A percentile compares a stretch with the other conserved stretches of the same genome.
These are phyloP conservation scores for Pichia norvegensis DNA, from an alignment of 1,139 yeast genomes.

Conservation along the genomic window DNA sequence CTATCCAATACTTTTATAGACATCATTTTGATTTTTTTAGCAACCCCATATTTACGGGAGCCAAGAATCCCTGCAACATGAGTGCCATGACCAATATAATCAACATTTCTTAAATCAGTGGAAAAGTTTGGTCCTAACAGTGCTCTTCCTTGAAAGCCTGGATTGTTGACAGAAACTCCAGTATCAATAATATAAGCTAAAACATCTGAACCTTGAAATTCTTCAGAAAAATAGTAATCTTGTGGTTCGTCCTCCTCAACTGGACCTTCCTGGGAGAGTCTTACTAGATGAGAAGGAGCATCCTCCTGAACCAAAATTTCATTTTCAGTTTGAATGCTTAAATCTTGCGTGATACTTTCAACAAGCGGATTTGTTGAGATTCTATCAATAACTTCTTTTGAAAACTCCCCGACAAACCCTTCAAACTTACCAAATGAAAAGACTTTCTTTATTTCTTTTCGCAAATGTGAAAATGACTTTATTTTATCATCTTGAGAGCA, in stretches of 20 bases:
- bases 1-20: conserved; percentile 65
- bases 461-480: conserved; percentile 30
- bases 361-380: conserved; percentile 43
- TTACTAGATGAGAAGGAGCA: conserved; percentile 27
- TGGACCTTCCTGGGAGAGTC: conserved; percentile 25
- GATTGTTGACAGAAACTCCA: conserved; percentile 41
- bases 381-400: conserved; percentile 39
- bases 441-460: conserved; percentile 37
- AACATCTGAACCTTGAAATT: conserved; percentile 44
- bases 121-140: conserved; percentile 42
- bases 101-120: conserved; percentile 30
- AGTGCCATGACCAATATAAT: conserved; percentile 59
- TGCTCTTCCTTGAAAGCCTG: conserved; percentile 48
- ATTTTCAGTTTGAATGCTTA: conserved; percentile 41
- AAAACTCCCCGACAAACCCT: conserved; percentile 56
- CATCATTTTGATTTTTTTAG: conserved; percentile 55
- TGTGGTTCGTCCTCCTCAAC: conserved; percentile 20
- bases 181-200: conserved; percentile 79
- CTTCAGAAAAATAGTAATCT: conserved; percentile 38
- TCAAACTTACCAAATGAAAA: conserved; percentile 56
- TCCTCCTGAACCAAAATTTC: conserved; percentile 26
- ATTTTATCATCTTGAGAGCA: conserved; percentile 26
- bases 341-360: conserved; percentile 54
- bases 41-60: conserved; percentile 68
- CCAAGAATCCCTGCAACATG: conserved; percentile 92